phyloP scores from a whole-genome alignment of 1,284 basidiomycete genomes.

The Ganoderma meredithae region DNA sequence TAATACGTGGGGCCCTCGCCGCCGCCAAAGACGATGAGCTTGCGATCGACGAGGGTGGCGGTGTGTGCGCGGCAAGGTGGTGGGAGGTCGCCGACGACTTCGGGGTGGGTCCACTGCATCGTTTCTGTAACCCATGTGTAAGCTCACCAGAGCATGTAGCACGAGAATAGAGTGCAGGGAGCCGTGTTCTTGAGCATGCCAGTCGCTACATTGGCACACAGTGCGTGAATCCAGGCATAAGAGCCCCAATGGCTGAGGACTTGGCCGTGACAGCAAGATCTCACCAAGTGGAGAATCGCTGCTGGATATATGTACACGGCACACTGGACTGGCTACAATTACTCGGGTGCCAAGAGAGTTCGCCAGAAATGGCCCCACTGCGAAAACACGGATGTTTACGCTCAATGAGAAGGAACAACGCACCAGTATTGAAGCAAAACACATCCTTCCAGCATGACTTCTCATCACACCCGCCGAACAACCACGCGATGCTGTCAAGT shows the following conservation, averaged over 20 bases:
- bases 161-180: not conserved
- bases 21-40: constrained; percentile 86
- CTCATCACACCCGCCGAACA: constrained; percentile 91
- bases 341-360: no score
- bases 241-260: not conserved
- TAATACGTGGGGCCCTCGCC: constrained; percentile 83
- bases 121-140: constrained; percentile 64
- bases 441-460: constrained; percentile 80
- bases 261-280: not conserved
- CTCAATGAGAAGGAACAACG: constrained; percentile 34
- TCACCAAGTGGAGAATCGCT: not conserved
- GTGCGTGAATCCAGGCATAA: not conserved
- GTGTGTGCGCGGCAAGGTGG: constrained; percentile 90
- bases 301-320: no score
- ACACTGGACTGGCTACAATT: no score
- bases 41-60: constrained; percentile 84
- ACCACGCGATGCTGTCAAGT: constrained; percentile 84
- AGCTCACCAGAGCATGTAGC: not conserved
- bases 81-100: constrained; percentile 77
- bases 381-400: not conserved
- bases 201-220: not conserved
- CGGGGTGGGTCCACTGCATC: constrained; percentile 87
- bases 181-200: not conserved
- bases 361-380: not conserved
- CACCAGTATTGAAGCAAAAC: constrained; percentile 88